These are phyloP conservation scores for Verticillium albo-atrum DNA, from an alignment of 2,329 filamentous ascomycete species.

Conservation along the genomic window DNA sequence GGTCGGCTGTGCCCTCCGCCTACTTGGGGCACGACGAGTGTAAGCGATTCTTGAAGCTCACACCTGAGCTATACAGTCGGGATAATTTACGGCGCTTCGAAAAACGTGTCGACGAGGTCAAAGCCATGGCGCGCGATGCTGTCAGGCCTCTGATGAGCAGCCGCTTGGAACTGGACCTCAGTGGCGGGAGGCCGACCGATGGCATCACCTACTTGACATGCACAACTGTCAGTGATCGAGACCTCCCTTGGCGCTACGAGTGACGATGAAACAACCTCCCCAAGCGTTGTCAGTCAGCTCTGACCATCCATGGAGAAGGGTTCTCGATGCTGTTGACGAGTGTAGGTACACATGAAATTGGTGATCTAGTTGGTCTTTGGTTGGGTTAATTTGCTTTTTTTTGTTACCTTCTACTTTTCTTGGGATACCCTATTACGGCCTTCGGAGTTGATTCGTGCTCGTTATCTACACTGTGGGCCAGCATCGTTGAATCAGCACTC, in stretches of 20 bases:
- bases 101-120: slow-evolving; percentile 82
- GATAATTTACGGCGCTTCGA: slow-evolving; percentile 87
- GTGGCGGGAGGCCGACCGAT: slow-evolving; percentile 35
- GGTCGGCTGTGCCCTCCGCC: slow-evolving; percentile 51
- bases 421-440: neutral
- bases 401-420: neutral
- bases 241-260: slow-evolving; percentile 45
- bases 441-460: neutral
- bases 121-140: slow-evolving; percentile 72
- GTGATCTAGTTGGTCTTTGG: too few relatives aligned
- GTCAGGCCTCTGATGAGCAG: slow-evolving; percentile 85
- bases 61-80: slow-evolving; percentile 75
- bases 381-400: neutral
- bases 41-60: slow-evolving; percentile 83
- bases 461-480: too few relatives aligned
- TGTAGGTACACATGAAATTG: too few relatives aligned
- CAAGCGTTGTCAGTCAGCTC: too few relatives aligned
- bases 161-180: slow-evolving; percentile 74
- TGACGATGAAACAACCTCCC: slow-evolving; percentile 19
- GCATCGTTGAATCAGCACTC: too few relatives aligned
- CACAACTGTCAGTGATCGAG: slow-evolving; percentile 41
- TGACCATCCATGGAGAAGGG: too few relatives aligned
- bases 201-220: slow-evolving; percentile 47
- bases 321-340: too few relatives aligned
- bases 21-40: slow-evolving; percentile 85